Conservation (phyloP, 2,329 filamentous ascomycete species). For the Metarhizium robertsii region DNA sequence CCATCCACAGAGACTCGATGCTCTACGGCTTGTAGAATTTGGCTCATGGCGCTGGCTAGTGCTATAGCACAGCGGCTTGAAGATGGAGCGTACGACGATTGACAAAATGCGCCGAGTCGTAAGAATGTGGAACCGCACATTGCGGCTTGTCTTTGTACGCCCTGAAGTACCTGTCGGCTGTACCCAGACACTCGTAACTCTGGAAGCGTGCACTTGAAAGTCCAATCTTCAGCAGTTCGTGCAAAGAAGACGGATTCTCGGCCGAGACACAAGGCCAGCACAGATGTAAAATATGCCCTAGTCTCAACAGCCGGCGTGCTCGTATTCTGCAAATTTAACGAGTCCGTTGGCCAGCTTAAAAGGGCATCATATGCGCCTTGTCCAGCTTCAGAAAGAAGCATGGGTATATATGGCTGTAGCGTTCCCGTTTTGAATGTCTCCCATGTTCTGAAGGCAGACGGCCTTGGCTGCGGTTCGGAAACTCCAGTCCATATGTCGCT, state of each 20-base stretch:
- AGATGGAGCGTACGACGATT: conserved; percentile 33
- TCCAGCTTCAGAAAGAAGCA: conserved; percentile 62
- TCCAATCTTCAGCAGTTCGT: conserved; percentile 42
- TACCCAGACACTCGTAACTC: conserved; percentile 47
- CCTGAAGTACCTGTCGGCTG: conserved; percentile 37
- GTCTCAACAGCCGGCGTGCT: conserved; percentile 35
- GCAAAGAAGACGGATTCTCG: conserved; percentile 62
- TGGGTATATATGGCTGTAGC: conserved; percentile 26
- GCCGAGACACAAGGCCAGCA: conserved; percentile 60
- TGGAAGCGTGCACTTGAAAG: conserved; percentile 41
- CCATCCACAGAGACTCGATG: conserved; percentile 35
- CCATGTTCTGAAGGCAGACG: conserved; percentile 54
- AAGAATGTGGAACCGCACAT: conserved; percentile 38
- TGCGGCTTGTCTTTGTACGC: conserved; percentile 36
- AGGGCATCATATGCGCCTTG: conserved; percentile 57
- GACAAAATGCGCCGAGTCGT: conserved; percentile 36
- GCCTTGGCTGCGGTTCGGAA: conserved; percentile 19
- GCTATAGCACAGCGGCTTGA: conserved; percentile 40
- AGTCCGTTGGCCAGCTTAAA: conserved; percentile 32
- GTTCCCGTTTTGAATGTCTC: conserved; percentile 48
- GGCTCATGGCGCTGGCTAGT: conserved; percentile 39
- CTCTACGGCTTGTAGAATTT: conserved; percentile 39
- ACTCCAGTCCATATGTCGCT: conserved; percentile 37
- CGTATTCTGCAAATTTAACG: conserved; percentile 26
- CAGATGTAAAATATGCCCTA: conserved; percentile 41